These are phyloP conservation scores for Breynia disticha DNA, from an alignment of 441 rosid genomes.

Conservation along the genomic window DNA sequence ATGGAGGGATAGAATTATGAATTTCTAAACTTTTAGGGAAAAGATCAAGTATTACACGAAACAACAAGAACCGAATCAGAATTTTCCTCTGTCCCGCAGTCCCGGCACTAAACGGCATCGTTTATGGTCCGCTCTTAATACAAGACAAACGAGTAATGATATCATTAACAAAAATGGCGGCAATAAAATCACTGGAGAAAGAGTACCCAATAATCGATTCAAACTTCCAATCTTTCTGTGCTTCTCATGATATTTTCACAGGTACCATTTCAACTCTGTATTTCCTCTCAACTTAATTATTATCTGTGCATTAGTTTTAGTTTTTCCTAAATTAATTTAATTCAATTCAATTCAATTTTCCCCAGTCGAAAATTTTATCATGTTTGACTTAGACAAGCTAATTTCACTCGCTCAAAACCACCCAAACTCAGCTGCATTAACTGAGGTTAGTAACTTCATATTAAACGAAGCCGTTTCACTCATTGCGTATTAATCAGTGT, in stretches of 20 bases:
- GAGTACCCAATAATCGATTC: conserved; percentile 38
- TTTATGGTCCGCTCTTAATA: too few species aligned
- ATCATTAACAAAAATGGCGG: conserved; percentile 32
- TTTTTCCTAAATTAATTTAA: neutral
- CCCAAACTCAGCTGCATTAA: conserved; percentile 29
- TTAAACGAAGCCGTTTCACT: too few species aligned
- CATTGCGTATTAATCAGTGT: neutral
- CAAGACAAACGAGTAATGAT: too few species aligned
- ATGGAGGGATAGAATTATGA: too few species aligned
- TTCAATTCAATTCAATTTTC: neutral
- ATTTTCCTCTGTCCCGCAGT: too few species aligned
- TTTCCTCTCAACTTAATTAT: neutral
- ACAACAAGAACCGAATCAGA: too few species aligned
- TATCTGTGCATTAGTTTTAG: neutral
- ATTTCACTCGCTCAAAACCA: conserved; percentile 34
- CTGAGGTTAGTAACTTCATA: conserved; percentile 27
- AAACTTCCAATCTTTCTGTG: conserved; percentile 43
- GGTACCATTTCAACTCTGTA: conserved; percentile 16
- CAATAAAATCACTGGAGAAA: conserved; percentile 38
- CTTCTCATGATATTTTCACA: conserved; percentile 41
- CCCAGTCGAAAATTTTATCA: conserved; percentile 51
- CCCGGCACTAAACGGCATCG: too few species aligned
- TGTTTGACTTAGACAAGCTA: conserved; percentile 39
- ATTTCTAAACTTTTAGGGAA: too few species aligned
- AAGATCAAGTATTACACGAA: too few species aligned